phyloP scores from a whole-genome alignment of 352 stramenopile genomes.

The Plasmopara viticola region DNA sequence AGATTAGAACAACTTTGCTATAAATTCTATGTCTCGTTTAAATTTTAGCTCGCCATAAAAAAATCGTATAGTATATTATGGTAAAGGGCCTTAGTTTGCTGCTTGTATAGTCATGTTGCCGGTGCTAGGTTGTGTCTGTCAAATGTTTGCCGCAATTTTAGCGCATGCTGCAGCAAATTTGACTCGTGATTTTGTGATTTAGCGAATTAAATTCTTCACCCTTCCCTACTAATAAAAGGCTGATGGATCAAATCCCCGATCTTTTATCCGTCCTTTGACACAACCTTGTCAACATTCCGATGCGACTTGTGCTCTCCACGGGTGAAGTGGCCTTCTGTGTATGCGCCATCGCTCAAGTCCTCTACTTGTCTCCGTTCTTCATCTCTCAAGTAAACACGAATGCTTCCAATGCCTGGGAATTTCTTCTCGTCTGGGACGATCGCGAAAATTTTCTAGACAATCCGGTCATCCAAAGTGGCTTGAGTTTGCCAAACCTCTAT shows the following conservation, averaged over 20 bases:
- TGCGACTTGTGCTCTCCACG: conserved; percentile 18
- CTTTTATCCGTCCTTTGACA: not conserved
- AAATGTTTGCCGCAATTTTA: too few species aligned
- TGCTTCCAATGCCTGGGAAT: conserved; percentile 31
- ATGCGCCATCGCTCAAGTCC: conserved; percentile 2
- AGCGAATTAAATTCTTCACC: too few species aligned
- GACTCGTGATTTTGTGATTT: too few species aligned
- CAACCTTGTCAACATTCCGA: not conserved
- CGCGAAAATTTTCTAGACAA: conserved; percentile 53
- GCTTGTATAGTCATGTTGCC: too few species aligned
- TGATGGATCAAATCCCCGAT: too few species aligned
- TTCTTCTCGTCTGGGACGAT: conserved; percentile 52
- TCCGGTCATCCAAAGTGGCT: conserved; percentile 29
- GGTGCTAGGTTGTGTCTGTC: too few species aligned
- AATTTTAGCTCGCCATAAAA: too few species aligned
- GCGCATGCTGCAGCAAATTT: too few species aligned
- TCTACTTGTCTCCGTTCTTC: conserved; percentile 19
- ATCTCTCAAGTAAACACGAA: conserved; percentile 3
- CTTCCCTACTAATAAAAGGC: not conserved
- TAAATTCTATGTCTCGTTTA: too few species aligned
- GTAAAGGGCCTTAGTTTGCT: too few species aligned
- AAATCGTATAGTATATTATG: too few species aligned
- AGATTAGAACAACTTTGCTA: too few species aligned
- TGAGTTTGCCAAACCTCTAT: conserved; percentile 29
- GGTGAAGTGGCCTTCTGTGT: conserved; percentile 14